Conservation (phyloP, 148 eudicot genomes). For the Chenopodium quinoa region DNA sequence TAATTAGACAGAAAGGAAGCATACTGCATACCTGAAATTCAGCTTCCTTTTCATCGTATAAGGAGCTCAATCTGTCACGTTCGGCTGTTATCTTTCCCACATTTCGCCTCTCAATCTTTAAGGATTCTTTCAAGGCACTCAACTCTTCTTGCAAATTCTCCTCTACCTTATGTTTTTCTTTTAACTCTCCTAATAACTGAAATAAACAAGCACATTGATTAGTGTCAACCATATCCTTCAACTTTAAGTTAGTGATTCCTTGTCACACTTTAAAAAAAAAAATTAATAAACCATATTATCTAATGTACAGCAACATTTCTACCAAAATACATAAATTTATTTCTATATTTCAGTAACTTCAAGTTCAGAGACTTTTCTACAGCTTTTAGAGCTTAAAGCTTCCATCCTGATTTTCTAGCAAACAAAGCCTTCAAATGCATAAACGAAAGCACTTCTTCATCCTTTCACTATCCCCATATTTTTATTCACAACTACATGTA, state of each 20-base stretch:
- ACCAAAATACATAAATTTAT: no score
- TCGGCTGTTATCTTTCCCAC: conserved; percentile 48
- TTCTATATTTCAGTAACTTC: background rate
- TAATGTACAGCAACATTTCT: no score
- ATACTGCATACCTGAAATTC: conserved; percentile 60
- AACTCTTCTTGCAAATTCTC: conserved; percentile 58
- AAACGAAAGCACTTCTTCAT: background rate
- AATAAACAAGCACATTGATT: conserved; percentile 24
- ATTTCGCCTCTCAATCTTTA: conserved; percentile 51
- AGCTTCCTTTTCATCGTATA: conserved; percentile 66
- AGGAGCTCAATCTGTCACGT: conserved; percentile 49
- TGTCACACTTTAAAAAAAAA: background rate
- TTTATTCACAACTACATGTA: background rate
- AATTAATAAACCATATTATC: no score
- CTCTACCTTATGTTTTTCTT: conserved; percentile 65
- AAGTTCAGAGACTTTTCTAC: background rate
- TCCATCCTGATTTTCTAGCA: background rate
- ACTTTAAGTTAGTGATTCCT: background rate
- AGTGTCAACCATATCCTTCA: background rate
- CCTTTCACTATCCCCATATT: background rate
- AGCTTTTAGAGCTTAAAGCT: background rate
- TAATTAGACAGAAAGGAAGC: background rate
- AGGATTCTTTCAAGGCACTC: conserved; percentile 51
- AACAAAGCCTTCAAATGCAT: background rate
- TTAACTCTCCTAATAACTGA: conserved; percentile 70